These are phyloP conservation scores for Fomitopsis pinicola DNA, from an alignment of 1,284 basidiomycete species.

Conservation along the genomic window DNA sequence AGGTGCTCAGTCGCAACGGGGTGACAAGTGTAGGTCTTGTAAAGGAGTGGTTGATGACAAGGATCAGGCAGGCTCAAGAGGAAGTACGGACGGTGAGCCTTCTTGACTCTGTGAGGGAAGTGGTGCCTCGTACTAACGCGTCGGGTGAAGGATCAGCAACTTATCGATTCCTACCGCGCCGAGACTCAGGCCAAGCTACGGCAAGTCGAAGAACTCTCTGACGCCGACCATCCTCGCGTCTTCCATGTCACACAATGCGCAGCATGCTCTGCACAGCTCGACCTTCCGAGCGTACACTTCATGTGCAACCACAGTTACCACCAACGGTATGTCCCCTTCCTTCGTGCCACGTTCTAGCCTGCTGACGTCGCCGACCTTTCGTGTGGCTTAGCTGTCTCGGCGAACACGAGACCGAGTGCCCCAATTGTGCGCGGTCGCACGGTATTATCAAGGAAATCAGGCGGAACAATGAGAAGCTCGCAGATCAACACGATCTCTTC, in stretches of 20 bases:
- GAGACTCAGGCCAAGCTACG: conserved; percentile 82
- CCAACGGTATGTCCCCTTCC: conserved; percentile 57
- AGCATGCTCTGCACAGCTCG: conserved; percentile 82
- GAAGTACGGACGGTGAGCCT: conserved; percentile 75
- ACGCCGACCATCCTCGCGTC: conserved; percentile 74
- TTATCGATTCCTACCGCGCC: conserved; percentile 81
- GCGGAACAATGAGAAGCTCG: conserved; percentile 77
- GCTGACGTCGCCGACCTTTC: background rate
- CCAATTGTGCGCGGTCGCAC: conserved; percentile 81
- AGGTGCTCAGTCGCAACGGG: conserved; percentile 81
- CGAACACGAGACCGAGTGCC: conserved; percentile 87
- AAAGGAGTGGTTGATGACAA: conserved; percentile 81
- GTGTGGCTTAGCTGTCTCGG: conserved; percentile 60
- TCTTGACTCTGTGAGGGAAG: background rate
- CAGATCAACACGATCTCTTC: conserved; percentile 88
- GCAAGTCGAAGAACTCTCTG: conserved; percentile 78
- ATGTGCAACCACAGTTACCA: conserved; percentile 99
- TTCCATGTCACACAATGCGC: conserved; percentile 95
- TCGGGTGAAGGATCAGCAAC: conserved; percentile 66
- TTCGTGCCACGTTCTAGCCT: background rate
- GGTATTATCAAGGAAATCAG: conserved; percentile 87
- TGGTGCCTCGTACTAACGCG: background rate
- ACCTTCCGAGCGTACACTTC: conserved; percentile 92
- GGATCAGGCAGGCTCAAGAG: conserved; percentile 69
- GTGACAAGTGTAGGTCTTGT: conserved; percentile 89